These are phyloP conservation scores for Cercospora citrullina DNA, from an alignment of 2,329 filamentous ascomycete genomes.

Conservation along the genomic window DNA sequence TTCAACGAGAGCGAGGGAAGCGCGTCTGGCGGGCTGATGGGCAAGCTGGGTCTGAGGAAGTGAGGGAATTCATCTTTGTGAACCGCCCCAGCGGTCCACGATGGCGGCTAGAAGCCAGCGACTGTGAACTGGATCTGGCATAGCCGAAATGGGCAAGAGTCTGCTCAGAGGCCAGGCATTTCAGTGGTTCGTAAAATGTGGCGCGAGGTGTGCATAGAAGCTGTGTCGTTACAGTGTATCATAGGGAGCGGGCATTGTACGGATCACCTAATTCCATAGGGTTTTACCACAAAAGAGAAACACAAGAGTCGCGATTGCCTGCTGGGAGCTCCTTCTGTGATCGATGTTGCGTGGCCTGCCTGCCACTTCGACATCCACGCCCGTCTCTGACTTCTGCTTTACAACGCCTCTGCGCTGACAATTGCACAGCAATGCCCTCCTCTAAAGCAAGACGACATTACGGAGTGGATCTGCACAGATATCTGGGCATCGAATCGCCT, in stretches of 20 bases:
- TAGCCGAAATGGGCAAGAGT: background rate
- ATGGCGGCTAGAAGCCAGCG: background rate
- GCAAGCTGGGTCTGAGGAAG: constrained; percentile 53
- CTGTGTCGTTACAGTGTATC: constrained; percentile 24
- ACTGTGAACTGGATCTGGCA: background rate
- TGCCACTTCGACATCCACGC: background rate
- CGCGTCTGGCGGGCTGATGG: constrained; percentile 49
- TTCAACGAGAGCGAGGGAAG: constrained; percentile 58
- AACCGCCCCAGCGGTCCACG: background rate
- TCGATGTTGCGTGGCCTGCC: background rate
- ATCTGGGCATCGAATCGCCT: constrained; percentile 22
- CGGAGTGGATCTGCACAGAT: constrained; percentile 29
- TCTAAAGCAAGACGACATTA: constrained; percentile 19
- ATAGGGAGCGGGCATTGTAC: constrained; percentile 25
- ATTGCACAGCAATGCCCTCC: background rate
- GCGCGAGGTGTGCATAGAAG: constrained; percentile 27
- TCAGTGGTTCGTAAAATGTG: background rate
- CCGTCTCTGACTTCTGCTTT: background rate
- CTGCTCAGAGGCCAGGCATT: background rate
- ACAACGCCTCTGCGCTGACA: background rate
- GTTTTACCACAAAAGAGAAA: background rate
- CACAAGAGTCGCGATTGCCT: background rate
- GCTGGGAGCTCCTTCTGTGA: background rate
- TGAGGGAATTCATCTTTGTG: background rate
- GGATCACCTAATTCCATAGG: constrained; percentile 23